Base-by-base conservation (phyloP, 257 asterid species). In the Solanum pinnatisectum region DNA sequence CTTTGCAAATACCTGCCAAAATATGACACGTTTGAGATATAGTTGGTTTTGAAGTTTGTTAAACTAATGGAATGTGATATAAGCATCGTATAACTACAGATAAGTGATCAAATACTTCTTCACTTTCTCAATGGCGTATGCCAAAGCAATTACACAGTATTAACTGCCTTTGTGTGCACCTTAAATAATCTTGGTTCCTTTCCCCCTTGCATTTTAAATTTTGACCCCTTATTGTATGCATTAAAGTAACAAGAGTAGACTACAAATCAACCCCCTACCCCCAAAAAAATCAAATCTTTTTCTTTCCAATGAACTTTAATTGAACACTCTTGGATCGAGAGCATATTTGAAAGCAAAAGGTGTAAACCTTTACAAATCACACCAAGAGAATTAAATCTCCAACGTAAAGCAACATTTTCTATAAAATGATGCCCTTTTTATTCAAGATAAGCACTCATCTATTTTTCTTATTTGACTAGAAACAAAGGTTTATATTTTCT, bases 1-100 rank as follows among this genome's bases (percentile, higher is more conserved):
- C 93, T 97, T 94, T 27, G 94, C 97, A 88, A 98, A 98, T 79
- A 97, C 99, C 99, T 97, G 92, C 88, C 68, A 81, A 27, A 30
- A 18, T 49, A 18, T 78, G 27, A 46, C 85, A 8, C 11, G 42
- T 83, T 68, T 18, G 87, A 85, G 72, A 86, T 35, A 13, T 16
- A 67, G 86, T 49, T 71, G n/a, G 27, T 87, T 73, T 20, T 23
- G 42, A 71, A 42, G 78, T 39, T 42, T 71, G 87, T 76, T 84
- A 33, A 25, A 56, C 67, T 16, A 30, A 49, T 18, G 65, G 7
- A 81, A 46, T 8, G 85, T 16, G 42, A 16, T 1, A 81, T 44
- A 46, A 27, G 68, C 42, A 81, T 30, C 15, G 3, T 18, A 81
- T 81, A 46, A 46, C 42, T 46, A 81, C 68, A 30, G 40, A 30